Percentiles rank a stretch among this genome's conserved stretches.
phyloP scores from a whole-genome alignment of 148 eudicot genomes.

The Vaccinium myrtillus region DNA sequence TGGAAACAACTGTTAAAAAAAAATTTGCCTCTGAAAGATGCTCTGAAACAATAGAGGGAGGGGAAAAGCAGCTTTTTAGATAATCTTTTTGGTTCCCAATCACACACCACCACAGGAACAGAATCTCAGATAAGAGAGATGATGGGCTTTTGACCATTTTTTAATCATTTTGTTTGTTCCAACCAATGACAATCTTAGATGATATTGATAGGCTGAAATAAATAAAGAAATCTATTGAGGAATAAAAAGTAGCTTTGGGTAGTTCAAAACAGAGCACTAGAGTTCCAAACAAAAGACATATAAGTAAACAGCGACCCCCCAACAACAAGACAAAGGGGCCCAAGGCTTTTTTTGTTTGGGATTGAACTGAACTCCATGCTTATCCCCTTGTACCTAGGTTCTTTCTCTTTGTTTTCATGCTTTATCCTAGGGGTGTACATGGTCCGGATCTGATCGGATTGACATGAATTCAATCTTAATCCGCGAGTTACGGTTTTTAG shows the following conservation, averaged over 20 bases:
- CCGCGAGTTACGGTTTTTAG: too few species aligned
- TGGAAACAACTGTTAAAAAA: not conserved
- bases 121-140: slow-evolving; percentile 55
- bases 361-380: slow-evolving; percentile 27
- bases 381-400: slow-evolving; percentile 32
- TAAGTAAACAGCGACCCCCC: slow-evolving; percentile 33
- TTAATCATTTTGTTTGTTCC: slow-evolving; percentile 14
- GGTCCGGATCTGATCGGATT: too few species aligned
- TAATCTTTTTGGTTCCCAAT: slow-evolving; percentile 50
- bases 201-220: slow-evolving; percentile 20
- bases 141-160: slow-evolving; percentile 34
- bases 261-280: slow-evolving; percentile 29
- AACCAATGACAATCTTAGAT: slow-evolving; percentile 26
- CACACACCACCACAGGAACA: slow-evolving; percentile 57
- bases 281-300: slow-evolving; percentile 27
- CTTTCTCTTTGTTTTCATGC: not conserved
- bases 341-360: slow-evolving; percentile 12
- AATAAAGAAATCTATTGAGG: slow-evolving; percentile 18
- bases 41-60: slow-evolving; percentile 35
- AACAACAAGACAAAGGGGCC: slow-evolving; percentile 39
- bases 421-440: too few species aligned
- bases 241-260: slow-evolving; percentile 24
- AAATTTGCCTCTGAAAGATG: slow-evolving; percentile 37
- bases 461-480: too few species aligned
- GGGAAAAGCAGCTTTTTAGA: slow-evolving; percentile 42